A percentile compares a stretch with the other conserved stretches of the same genome.
These are phyloP conservation scores for Cephaloascus fragrans DNA, from an alignment of 805 yeast species.

Conservation along the genomic window DNA sequence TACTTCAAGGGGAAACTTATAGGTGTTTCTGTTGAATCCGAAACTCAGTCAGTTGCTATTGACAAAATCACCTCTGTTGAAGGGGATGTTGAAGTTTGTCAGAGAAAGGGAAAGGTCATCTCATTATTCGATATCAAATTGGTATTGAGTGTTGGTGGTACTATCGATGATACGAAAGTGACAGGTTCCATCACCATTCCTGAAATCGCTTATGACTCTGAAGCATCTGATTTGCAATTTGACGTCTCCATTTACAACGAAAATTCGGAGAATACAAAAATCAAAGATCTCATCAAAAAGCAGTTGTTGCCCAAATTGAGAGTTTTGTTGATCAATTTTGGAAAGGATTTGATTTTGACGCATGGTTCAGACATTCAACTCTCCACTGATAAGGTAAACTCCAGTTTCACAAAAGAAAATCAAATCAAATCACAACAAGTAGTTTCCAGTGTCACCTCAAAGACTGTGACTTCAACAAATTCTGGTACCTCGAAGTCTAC, in stretches of 20 bases:
- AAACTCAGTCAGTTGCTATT: slow-evolving; percentile 25
- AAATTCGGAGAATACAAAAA: slow-evolving; percentile 33
- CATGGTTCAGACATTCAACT: slow-evolving; percentile 88
- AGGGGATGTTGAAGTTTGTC: slow-evolving; percentile 96
- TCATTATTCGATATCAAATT: slow-evolving; percentile 77
- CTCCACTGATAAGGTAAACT: slow-evolving; percentile 31
- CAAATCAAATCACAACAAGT: slow-evolving; percentile 41
- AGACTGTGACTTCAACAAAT: slow-evolving; percentile 4
- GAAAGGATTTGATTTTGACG: slow-evolving; percentile 60
- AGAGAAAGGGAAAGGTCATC: slow-evolving; percentile 93
- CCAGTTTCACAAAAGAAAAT: slow-evolving; percentile 36
- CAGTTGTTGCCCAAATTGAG: slow-evolving; percentile 66
- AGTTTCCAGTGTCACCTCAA: slow-evolving; percentile 6
- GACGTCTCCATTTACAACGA: slow-evolving; percentile 59
- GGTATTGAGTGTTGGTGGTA: slow-evolving; percentile 48
- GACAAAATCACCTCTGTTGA: slow-evolving; percentile 51
- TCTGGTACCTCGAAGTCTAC: slow-evolving; percentile 6
- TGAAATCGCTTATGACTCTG: slow-evolving; percentile 90
- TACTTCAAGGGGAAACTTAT: slow-evolving; percentile 60
- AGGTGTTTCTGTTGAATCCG: slow-evolving; percentile 27
- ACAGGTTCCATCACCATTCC: slow-evolving; percentile 78
- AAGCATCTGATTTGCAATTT: slow-evolving; percentile 77
- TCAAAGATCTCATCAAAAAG: slow-evolving; percentile 38
- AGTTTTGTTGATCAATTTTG: slow-evolving; percentile 51
- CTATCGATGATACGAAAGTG: slow-evolving; percentile 23